A percentile compares a stretch with the other conserved stretches of the same genome.
Evolutionary conservation across 768 basidiomycete species (phyloP).

Genomic region (Tricholoma matsutake): DNA sequence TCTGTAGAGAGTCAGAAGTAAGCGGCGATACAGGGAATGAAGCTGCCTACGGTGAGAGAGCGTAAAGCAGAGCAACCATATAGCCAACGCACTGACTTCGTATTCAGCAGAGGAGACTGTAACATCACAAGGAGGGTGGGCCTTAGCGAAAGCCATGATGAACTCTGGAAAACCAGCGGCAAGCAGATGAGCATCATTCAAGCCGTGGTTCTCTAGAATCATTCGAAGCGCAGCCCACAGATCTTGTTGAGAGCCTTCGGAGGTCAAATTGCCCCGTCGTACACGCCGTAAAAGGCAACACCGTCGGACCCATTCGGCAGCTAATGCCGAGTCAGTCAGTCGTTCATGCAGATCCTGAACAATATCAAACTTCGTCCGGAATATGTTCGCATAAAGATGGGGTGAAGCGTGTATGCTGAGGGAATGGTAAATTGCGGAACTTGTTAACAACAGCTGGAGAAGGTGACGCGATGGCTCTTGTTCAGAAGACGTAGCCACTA

Average conservation of each 20-base stretch:
- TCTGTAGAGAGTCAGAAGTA: slow-evolving; percentile 21
- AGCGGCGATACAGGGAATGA: neutral
- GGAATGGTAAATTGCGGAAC: slow-evolving; percentile 38
- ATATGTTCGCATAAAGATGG: slow-evolving; percentile 56
- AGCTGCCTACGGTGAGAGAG: slow-evolving; percentile 36
- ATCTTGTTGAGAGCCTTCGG: slow-evolving; percentile 35
- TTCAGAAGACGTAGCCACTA: slow-evolving; percentile 37
- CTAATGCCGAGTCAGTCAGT: slow-evolving; percentile 40
- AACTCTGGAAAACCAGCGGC: slow-evolving; percentile 38
- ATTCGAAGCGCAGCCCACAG: slow-evolving; percentile 59
- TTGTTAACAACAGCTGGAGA: slow-evolving; percentile 43
- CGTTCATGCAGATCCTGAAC: slow-evolving; percentile 22
- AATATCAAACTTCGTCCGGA: slow-evolving; percentile 47
- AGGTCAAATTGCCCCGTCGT: slow-evolving; percentile 32
- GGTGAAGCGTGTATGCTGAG: slow-evolving; percentile 44
- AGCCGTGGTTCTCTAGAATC: slow-evolving; percentile 52
- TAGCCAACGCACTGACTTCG: slow-evolving; percentile 27
- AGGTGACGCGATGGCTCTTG: slow-evolving; percentile 40
- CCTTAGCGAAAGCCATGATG: slow-evolving; percentile 29
- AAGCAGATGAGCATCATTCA: slow-evolving; percentile 45
- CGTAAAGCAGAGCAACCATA: slow-evolving; percentile 41
- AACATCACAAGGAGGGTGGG: slow-evolving; percentile 11
- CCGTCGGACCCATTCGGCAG: slow-evolving; percentile 47
- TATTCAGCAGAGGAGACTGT: slow-evolving; percentile 4
- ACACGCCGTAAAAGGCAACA: slow-evolving; percentile 48